Base-by-base conservation (phyloP, 1,284 basidiomycete genomes). In the Lignosus rhinocerotis region DNA sequence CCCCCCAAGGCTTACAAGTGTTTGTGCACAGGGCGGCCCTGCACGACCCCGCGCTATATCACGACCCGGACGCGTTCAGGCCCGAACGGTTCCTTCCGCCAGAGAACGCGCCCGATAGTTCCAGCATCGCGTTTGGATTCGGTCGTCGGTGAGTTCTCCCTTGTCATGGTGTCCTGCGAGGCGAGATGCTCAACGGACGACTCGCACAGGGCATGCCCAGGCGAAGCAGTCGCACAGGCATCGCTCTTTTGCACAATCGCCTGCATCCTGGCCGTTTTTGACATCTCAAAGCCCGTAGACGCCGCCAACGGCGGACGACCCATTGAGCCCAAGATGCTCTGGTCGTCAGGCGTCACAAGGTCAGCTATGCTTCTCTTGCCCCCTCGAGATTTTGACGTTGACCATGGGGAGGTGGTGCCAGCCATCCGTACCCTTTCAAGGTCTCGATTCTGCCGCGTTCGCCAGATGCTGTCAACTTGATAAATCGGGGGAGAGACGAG, bases 241-340 rank as follows among this genome's bases (percentile, higher is more conserved):
- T 58, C 47, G 38, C 52, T 59, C 12, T 65, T 44, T 50, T 41
- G 60, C 16, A 54, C 59, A 6, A 7, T 59, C 25, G 58, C 61
- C n/a, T 46, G 51, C 41, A 53, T 65, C 25, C 49, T 63, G 25
- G 59, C 59, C 12, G 63, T 59, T 16, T 54, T 65, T 38, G 42
- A 63, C 34, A 57, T 65, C 31, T 14, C 36, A 4, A 52, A 41
- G 45, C 58, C 63, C 10, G 34, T 46, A 1, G 63, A 60, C n/a
- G 59, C 31, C 14, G 59, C 31, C 25, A 31, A 45, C 8, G 61
- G 63, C 19, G 25, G 25, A 21, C 21, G 14, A 14, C 66, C 62
- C 4, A 67, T 73, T 41, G 58, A 66, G 42, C 72, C 74, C 10
- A 58, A 61, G 51, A 56, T 71, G 19, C 65, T 69, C 41, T 69